phyloP scores from a whole-genome alignment of 768 basidiomycete genomes.

The Lactarius akahatsu region DNA sequence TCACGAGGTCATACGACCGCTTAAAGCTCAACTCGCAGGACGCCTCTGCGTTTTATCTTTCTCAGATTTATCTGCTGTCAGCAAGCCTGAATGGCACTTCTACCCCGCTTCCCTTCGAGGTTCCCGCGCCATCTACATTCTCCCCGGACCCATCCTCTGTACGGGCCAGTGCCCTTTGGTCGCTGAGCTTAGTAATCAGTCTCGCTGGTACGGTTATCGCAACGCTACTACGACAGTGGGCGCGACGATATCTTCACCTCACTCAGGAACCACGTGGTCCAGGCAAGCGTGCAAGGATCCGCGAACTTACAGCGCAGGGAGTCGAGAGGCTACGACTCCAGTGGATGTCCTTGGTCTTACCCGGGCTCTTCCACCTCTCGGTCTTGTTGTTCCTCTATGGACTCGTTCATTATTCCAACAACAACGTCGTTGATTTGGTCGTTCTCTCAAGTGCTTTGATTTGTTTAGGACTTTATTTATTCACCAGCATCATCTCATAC shows the following conservation, averaged over 20 bases:
- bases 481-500: neutral
- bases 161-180: neutral
- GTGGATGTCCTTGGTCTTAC: neutral
- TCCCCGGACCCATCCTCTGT: neutral
- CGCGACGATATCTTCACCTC: neutral
- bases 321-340: neutral
- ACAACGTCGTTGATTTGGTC: conserved; percentile 3
- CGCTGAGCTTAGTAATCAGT: neutral
- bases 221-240: neutral
- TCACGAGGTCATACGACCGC: neutral
- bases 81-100: neutral
- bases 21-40: neutral
- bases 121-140: no score
- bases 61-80: no score
- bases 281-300: neutral
- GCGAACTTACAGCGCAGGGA: neutral
- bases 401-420: neutral
- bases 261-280: neutral
- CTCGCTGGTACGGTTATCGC: neutral
- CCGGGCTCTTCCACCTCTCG: neutral
- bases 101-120: neutral
- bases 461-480: neutral
- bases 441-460: neutral
- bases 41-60: neutral
- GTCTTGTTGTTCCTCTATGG: neutral